Evolutionary conservation across 768 basidiomycete genomes (phyloP).

Genomic region (Suillus americanus): DNA sequence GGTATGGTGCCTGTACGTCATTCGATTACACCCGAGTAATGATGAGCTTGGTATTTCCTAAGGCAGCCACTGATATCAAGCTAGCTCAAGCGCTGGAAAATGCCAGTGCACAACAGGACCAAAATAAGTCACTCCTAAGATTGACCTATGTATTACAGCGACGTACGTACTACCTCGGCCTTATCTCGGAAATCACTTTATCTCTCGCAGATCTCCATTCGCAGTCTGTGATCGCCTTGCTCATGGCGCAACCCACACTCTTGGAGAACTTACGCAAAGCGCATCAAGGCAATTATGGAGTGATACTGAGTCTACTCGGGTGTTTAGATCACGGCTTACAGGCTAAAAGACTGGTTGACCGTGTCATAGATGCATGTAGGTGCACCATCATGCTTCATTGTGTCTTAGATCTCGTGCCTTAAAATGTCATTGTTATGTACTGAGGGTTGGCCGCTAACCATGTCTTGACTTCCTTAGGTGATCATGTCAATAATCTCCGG

Average conservation of each 20-base stretch:
- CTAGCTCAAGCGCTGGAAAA: slow-evolving; percentile 69
- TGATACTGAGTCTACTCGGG: slow-evolving; percentile 90
- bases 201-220: slow-evolving; percentile 59
- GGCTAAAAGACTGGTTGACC: slow-evolving; percentile 89
- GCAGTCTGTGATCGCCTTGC: slow-evolving; percentile 79
- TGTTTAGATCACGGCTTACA: slow-evolving; percentile 84
- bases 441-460: slow-evolving; percentile 9
- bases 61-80: slow-evolving; percentile 53
- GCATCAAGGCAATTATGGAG: slow-evolving; percentile 87
- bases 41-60: slow-evolving; percentile 19
- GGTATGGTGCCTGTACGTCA: slow-evolving; percentile 17
- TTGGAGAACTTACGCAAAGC: slow-evolving; percentile 89
- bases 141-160: slow-evolving; percentile 81
- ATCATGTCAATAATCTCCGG: slow-evolving; percentile 88
- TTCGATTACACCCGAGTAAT: slow-evolving; percentile 5
- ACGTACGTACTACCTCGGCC: slow-evolving; percentile 40
- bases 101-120: slow-evolving; percentile 77
- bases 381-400: slow-evolving; percentile 9
- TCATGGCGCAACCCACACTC: slow-evolving; percentile 76
- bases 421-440: neutral
- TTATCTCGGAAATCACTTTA: neutral
- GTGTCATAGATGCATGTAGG: slow-evolving; percentile 75
- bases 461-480: slow-evolving; percentile 49
- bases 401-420: neutral
- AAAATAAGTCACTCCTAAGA: slow-evolving; percentile 71